A percentile compares a stretch with the other conserved stretches of the same genome.
phyloP scores from a whole-genome alignment of 805 yeast genomes.

The Yarrowia porcina region DNA sequence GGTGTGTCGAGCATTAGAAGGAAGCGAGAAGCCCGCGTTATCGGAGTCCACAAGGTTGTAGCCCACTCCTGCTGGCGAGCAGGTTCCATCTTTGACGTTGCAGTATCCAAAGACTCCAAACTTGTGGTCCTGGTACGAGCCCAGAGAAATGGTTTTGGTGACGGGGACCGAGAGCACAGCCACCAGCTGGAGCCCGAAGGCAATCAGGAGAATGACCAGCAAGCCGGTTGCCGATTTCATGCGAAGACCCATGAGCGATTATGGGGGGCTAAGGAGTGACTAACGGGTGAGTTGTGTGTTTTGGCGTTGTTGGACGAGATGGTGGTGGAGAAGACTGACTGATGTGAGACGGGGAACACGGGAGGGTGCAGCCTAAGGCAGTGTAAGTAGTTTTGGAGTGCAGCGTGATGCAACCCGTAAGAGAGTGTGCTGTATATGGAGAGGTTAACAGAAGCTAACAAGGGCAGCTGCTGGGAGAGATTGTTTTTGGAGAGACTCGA shows the following conservation, averaged over 20 bases:
- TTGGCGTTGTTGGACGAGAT: background rate
- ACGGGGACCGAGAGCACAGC: slow-evolving; percentile 63
- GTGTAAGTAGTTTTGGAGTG: background rate
- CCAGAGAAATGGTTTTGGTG: slow-evolving; percentile 47
- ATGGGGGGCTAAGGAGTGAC: background rate
- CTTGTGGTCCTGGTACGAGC: slow-evolving; percentile 47
- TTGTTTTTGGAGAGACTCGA: background rate
- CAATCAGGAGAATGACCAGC: slow-evolving; percentile 44
- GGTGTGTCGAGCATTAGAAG: slow-evolving; percentile 56
- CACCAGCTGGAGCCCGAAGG: slow-evolving; percentile 56
- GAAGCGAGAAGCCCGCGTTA: slow-evolving; percentile 47
- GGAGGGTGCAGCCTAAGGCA: slow-evolving; percentile 5
- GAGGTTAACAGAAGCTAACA: background rate
- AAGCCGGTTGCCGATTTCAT: slow-evolving; percentile 40
- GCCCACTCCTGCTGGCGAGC: slow-evolving; percentile 47
- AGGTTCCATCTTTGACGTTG: slow-evolving; percentile 36
- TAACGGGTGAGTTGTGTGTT: background rate
- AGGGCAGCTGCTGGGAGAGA: background rate
- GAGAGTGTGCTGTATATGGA: background rate
- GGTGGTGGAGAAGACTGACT: background rate
- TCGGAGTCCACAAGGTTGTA: slow-evolving; percentile 40
- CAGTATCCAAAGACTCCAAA: slow-evolving; percentile 77
- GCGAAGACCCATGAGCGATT: slow-evolving; percentile 31
- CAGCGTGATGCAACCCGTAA: background rate
- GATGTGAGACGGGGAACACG: background rate